Conservation (phyloP, 164 flowering plant genomes). For the Vitis rotundifolia region DNA sequence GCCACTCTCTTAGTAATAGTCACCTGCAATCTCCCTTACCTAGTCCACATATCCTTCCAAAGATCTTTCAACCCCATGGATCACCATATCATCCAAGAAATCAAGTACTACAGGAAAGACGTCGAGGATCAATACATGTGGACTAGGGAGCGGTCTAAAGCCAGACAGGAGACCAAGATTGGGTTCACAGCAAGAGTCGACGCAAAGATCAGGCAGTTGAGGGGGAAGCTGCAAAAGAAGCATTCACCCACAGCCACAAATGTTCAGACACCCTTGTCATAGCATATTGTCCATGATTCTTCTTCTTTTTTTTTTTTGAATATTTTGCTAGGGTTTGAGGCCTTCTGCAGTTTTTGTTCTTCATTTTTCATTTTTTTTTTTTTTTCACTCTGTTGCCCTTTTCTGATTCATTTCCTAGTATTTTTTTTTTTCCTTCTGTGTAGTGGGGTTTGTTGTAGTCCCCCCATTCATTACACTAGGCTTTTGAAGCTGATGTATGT, state of each 20-base stretch:
- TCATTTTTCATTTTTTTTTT: background rate
- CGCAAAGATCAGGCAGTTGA: slow-evolving; percentile 84
- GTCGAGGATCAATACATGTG: slow-evolving; percentile 81
- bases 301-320: background rate
- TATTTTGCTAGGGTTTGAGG: slow-evolving; percentile 7
- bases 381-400: background rate
- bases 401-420: slow-evolving; percentile 7
- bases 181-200: slow-evolving; percentile 96
- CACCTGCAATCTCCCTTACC: slow-evolving; percentile 68
- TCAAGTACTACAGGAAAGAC: slow-evolving; percentile 87
- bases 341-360: slow-evolving; percentile 5
- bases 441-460: slow-evolving; percentile 15
- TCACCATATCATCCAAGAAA: slow-evolving; percentile 93
- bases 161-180: slow-evolving; percentile 87
- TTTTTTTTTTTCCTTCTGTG: slow-evolving; percentile 4
- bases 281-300: slow-evolving; percentile 4
- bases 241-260: slow-evolving; percentile 20
- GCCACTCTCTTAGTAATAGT: slow-evolving; percentile 61
- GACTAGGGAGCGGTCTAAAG: slow-evolving; percentile 80
- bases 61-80: slow-evolving; percentile 85
- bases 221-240: slow-evolving; percentile 69
- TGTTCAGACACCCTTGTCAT: slow-evolving; percentile 18
- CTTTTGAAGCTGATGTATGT: slow-evolving; percentile 36
- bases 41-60: slow-evolving; percentile 76
- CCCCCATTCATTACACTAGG: slow-evolving; percentile 14